phyloP scores from a whole-genome alignment of 2,329 filamentous ascomycete species.

The Fonsecaea monophora region DNA sequence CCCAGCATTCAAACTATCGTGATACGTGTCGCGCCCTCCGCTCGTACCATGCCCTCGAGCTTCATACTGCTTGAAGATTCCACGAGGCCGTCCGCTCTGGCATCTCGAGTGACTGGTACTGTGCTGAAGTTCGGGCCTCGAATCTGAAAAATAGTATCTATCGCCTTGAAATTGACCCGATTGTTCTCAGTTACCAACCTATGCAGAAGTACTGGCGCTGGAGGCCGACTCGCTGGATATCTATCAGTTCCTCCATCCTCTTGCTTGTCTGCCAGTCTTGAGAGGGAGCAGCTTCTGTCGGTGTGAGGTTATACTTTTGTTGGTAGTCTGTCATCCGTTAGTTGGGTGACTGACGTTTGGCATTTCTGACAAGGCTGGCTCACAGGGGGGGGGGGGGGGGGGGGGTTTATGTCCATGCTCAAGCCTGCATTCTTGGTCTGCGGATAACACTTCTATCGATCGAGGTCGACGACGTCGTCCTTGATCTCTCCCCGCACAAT shows the following conservation, averaged over 20 bases:
- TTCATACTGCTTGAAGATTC: no score
- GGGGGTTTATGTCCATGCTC: constrained; percentile 11
- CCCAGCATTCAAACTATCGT: no score
- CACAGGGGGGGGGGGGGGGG: no score
- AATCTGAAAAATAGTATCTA: constrained; percentile 6
- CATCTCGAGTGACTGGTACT: background rate
- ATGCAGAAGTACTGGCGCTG: constrained; percentile 2
- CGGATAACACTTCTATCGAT: background rate
- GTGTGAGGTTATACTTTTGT: constrained; percentile 1
- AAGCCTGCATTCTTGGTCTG: background rate
- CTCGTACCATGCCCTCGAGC: no score
- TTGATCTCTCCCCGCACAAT: no score
- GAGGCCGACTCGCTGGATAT: constrained; percentile 4
- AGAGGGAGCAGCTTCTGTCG: background rate
- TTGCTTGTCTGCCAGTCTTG: background rate
- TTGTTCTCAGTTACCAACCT: background rate
- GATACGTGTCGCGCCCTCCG: no score
- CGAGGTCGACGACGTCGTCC: background rate
- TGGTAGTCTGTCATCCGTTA: background rate
- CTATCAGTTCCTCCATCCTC: constrained; percentile 3
- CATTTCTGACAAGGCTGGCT: background rate
- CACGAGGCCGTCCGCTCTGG: background rate
- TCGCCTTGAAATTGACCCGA: constrained; percentile 11
- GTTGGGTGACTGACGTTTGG: no score
- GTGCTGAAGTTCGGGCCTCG: constrained; percentile 1